Evolutionary conservation across 169 alveolate species (phyloP).

Genomic region (Haemoproteus tartakovskyi): DNA sequence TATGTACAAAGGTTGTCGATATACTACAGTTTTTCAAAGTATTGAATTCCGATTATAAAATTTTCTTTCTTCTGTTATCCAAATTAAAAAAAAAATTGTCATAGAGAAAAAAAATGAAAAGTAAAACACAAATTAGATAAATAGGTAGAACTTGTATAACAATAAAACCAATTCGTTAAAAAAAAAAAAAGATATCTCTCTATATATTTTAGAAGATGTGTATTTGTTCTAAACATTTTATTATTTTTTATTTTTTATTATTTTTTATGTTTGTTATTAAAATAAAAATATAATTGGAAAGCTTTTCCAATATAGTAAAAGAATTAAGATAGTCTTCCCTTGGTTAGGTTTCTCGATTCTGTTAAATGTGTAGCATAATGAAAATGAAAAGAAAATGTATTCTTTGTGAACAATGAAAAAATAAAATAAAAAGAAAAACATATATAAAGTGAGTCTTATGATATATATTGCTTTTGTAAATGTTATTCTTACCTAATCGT

Average conservation of each 20-base stretch:
- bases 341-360: conserved; percentile 40
- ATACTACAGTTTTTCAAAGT: conserved; percentile 5
- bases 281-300: too few species aligned
- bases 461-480: not conserved
- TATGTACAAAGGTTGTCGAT: conserved; percentile 20
- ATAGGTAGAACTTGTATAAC: not conserved
- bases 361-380: not conserved
- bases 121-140: not conserved
- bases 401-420: not conserved
- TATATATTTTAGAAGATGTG: not conserved
- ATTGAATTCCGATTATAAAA: conserved; percentile 23
- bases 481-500: conserved; percentile 19
- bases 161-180: not conserved
- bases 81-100: not conserved
- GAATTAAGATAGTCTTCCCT: conserved; percentile 4
- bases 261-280: too few species aligned
- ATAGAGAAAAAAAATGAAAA: not conserved
- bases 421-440: not conserved
- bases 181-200: not conserved
- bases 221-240: not conserved
- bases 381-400: not conserved
- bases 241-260: too few species aligned
- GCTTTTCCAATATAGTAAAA: not conserved
- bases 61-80: too few species aligned
- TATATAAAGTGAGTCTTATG: not conserved